Conservation (phyloP, 2,329 filamentous ascomycete species). For the Drechslerella coelobrocha region DNA sequence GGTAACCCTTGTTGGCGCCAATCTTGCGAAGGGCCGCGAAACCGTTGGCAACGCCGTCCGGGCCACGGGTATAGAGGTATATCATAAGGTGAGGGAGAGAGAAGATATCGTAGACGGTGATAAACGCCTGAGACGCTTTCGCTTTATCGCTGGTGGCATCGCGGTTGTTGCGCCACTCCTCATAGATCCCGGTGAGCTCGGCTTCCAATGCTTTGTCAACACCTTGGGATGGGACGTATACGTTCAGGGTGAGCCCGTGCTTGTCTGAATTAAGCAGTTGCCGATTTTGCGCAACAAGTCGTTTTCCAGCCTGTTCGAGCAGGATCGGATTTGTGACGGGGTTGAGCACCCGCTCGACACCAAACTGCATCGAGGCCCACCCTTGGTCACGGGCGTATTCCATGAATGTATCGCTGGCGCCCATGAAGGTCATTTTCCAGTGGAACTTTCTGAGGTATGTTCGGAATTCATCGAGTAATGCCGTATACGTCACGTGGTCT, state of each 20-base stretch:
- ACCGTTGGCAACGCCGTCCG: slow-evolving; percentile 56
- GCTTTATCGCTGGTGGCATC: slow-evolving; percentile 54
- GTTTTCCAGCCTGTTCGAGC: slow-evolving; percentile 57
- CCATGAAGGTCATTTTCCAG: slow-evolving; percentile 58
- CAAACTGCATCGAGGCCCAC: slow-evolving; percentile 59
- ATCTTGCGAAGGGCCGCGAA: slow-evolving; percentile 59
- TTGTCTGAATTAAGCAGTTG: slow-evolving; percentile 58
- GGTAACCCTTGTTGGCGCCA: slow-evolving; percentile 58
- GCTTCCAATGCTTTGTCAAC: slow-evolving; percentile 56
- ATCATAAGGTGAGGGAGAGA: slow-evolving; percentile 58
- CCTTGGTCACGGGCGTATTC: slow-evolving; percentile 55
- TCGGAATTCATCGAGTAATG: slow-evolving; percentile 58
- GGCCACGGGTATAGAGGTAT: slow-evolving; percentile 58
- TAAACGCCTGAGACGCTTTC: slow-evolving; percentile 57
- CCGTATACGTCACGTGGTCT: slow-evolving; percentile 35
- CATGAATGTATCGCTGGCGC: slow-evolving; percentile 57
- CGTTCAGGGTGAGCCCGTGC: slow-evolving; percentile 56
- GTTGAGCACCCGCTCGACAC: slow-evolving; percentile 59
- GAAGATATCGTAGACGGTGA: slow-evolving; percentile 60
- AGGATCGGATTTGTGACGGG: slow-evolving; percentile 59
- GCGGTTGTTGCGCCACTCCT: slow-evolving; percentile 58
- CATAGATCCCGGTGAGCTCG: slow-evolving; percentile 57
- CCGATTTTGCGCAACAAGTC: slow-evolving; percentile 58
- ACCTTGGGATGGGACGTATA: slow-evolving; percentile 57
- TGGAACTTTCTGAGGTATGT: slow-evolving; percentile 56